phyloP scores from a whole-genome alignment of 192 early-diverging fungal species.

The Glomus cerebriforme region DNA sequence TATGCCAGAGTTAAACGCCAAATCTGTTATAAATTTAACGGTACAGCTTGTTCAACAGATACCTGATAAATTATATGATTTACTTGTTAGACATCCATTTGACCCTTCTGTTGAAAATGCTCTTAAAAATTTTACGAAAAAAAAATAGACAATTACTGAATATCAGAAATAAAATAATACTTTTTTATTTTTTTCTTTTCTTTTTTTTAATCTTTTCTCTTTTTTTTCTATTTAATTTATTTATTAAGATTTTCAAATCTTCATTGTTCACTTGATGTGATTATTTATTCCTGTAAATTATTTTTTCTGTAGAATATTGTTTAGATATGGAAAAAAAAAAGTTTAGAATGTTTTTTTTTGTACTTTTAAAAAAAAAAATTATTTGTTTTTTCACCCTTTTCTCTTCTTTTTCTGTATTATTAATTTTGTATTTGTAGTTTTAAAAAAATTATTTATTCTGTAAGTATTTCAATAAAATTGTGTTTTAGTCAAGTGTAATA shows the following conservation, averaged over 20 bases:
- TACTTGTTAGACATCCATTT: slow-evolving; percentile 75
- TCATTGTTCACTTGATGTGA: background rate
- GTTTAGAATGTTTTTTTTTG: too few species aligned
- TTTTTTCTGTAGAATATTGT: background rate
- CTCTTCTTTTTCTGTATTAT: too few species aligned
- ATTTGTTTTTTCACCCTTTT: too few species aligned
- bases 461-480: too few species aligned
- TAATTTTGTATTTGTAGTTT: too few species aligned
- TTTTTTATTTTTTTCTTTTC: background rate
- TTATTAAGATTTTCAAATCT: background rate
- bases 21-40: slow-evolving; percentile 57
- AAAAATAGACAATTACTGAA: background rate
- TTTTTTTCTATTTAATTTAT: too few species aligned
- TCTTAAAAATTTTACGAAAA: background rate
- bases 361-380: too few species aligned
- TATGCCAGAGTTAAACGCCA: slow-evolving; percentile 67
- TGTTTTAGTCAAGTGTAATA: too few species aligned
- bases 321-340: background rate
- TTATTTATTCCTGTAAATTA: background rate
- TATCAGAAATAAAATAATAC: background rate
- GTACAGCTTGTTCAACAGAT: slow-evolving; percentile 58
- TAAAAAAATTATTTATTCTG: too few species aligned
- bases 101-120: slow-evolving; percentile 56
- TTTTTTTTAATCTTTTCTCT: too few species aligned
- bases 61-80: slow-evolving; percentile 73